These are phyloP conservation scores for Daldinia bambusicola DNA, from an alignment of 495 filamentous ascomycete species.

Conservation along the genomic window DNA sequence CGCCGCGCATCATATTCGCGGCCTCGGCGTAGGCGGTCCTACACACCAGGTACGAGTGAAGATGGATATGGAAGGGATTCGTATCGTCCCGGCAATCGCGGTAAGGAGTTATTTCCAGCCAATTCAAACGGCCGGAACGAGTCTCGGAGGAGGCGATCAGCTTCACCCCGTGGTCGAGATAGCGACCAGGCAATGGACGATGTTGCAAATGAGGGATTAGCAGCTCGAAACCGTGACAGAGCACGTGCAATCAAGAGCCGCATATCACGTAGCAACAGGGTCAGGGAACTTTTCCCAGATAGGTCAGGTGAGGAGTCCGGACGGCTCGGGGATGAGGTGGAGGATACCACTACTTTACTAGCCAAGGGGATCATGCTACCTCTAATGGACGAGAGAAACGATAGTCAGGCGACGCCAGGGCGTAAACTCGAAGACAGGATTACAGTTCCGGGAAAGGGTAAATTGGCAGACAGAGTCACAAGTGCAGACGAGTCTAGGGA, in stretches of 20 bases:
- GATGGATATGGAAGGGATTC: conserved; percentile 44
- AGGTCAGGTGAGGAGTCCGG: conserved; percentile 56
- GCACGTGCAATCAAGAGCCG: conserved; percentile 60
- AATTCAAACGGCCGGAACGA: conserved; percentile 47
- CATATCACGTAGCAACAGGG: conserved; percentile 47
- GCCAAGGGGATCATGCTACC: conserved; percentile 64
- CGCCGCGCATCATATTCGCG: conserved; percentile 44
- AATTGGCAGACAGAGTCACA: conserved; percentile 35
- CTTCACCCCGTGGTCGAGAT: conserved; percentile 79
- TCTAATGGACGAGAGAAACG: conserved; percentile 59
- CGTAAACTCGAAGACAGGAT: conserved; percentile 55
- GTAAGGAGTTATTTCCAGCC: conserved; percentile 66
- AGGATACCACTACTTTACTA: conserved; percentile 69
- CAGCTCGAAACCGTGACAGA: conserved; percentile 56
- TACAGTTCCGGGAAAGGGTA: conserved; percentile 43
- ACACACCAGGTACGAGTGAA: conserved; percentile 48
- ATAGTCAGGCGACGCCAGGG: conserved; percentile 21
- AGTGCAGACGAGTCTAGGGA: conserved; percentile 27
- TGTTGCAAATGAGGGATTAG: conserved; percentile 45
- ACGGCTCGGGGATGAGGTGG: conserved; percentile 73
- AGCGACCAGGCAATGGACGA: conserved; percentile 62
- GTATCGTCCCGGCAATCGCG: conserved; percentile 49
- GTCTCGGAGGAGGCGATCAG: conserved; percentile 68
- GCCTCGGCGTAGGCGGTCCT: conserved; percentile 47
- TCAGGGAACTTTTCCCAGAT: conserved; percentile 76